Evolutionary conservation across 768 basidiomycete species (phyloP), one percentile per base, ranked within the genome.

Genomic region (Nidularia pulvinata): DNA sequence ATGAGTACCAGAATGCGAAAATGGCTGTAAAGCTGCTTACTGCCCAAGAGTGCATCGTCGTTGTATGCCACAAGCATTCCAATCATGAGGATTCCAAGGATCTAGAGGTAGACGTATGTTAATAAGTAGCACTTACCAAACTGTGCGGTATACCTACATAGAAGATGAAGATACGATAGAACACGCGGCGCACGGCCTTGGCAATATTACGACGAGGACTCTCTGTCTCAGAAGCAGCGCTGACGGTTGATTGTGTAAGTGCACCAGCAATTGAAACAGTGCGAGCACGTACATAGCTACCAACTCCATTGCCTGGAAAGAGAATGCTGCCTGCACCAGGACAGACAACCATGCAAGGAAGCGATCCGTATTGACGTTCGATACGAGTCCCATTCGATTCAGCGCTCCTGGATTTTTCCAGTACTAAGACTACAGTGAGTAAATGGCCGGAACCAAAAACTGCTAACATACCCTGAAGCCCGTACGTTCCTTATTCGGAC

Each of bases 41-140:
- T 55, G 52, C 69, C 63, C 42, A 87, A 75, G 42, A 91, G 72
- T 9, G 68, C 63, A 0, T 67, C 62, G 64, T 93, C 84, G 61
- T 85, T 73, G 58, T 79, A 89, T 1, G 89, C 82, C 44, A 95
- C 88, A 39, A 93, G 76, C 85, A 94, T 84, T 54, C 91, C 90
- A 37, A 88, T 84, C 64, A 89, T 81, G 52, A 91, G 63, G 53
- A 90, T 77, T 33, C 88, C 89, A 47, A 89, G 72, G 55, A 91
- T 77, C 82, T 86, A 30, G 33, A 33, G 10, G 19, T 7, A 13
- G 32, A 33, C 10, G 11, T 30, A 19, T 19, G 19, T 25, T 34
- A 11, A 49, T 9, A 7, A 13, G 13, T 13, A 30, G 33, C 19
- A 7, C 13, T 11, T 9, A 49, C 22, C 22, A 14, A 25, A 49